These are phyloP conservation scores for Starmerella sirachaensis DNA, from an alignment of 805 yeast species.

Conservation along the genomic window DNA sequence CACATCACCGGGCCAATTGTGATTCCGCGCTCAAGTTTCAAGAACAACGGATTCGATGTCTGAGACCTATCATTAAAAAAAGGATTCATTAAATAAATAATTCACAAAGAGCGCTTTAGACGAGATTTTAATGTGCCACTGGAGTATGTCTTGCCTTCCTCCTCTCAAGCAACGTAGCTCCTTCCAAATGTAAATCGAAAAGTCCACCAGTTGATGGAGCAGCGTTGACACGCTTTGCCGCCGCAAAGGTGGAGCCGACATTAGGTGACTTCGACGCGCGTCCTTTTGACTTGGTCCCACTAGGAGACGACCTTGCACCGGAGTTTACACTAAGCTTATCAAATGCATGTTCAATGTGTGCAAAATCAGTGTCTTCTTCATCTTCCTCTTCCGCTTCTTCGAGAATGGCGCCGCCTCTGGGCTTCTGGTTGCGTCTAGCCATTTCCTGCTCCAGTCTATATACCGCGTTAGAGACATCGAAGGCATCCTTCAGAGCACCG, in stretches of 20 bases:
- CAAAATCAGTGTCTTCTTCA: constrained; percentile 21
- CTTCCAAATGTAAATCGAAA: constrained; percentile 51
- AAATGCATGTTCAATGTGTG: constrained; percentile 17
- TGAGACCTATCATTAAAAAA: neutral
- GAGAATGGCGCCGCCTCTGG: constrained; percentile 19
- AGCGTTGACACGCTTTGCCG: constrained; percentile 15
- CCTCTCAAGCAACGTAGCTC: constrained; percentile 51
- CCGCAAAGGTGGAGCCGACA: constrained; percentile 16
- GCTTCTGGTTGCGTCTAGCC: constrained; percentile 27
- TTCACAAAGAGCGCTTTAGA: neutral
- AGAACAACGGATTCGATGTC: neutral
- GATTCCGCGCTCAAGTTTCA: no score
- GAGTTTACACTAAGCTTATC: constrained; percentile 9
- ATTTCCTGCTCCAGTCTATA: constrained; percentile 65
- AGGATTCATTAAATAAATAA: neutral
- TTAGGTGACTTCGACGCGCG: constrained; percentile 7
- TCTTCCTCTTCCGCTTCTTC: constrained; percentile 31
- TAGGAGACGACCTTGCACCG: neutral
- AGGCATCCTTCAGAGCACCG: constrained; percentile 71
- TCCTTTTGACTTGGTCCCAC: neutral
- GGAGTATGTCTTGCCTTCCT: constrained; percentile 19
- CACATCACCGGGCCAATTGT: no score
- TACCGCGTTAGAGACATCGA: constrained; percentile 75
- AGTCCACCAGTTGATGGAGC: constrained; percentile 12
- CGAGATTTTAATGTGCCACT: constrained; percentile 4